Percentiles rank a stretch among this genome's conserved stretches.
Conservation (phyloP, 1,139 yeast genomes). For the Suhomyces anneliseae region DNA sequence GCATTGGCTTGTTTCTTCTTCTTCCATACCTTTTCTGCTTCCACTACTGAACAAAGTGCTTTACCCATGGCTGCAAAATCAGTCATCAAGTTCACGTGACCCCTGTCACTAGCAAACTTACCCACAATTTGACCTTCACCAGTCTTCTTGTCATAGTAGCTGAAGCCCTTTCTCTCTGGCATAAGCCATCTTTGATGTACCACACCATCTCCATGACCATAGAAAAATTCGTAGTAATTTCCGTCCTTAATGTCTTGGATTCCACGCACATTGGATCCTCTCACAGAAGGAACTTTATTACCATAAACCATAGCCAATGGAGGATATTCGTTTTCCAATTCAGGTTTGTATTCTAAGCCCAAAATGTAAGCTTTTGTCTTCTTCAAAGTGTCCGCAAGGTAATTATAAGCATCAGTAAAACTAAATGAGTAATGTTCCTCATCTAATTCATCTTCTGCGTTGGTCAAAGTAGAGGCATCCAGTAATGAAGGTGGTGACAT, state of each 20-base stretch:
- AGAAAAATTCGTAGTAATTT: constrained; percentile 69
- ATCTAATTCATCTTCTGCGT: constrained; percentile 8
- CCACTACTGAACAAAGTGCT: constrained; percentile 61
- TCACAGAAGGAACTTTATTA: constrained; percentile 76
- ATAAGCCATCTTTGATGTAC: constrained; percentile 79
- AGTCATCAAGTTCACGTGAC: constrained; percentile 78
- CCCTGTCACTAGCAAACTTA: constrained; percentile 61
- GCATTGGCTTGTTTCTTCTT: constrained; percentile 1
- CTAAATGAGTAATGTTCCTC: constrained; percentile 27
- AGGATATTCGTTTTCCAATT: constrained; percentile 56
- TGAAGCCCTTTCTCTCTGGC: constrained; percentile 73
- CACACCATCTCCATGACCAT: constrained; percentile 94
- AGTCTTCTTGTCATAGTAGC: constrained; percentile 31
- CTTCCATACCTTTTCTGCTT: constrained; percentile 51
- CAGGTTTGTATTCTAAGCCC: constrained; percentile 56
- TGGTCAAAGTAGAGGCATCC: not conserved
- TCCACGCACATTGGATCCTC: constrained; percentile 68
- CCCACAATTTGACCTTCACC: constrained; percentile 58
- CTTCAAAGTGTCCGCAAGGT: constrained; percentile 60
- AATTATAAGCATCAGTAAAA: constrained; percentile 63
- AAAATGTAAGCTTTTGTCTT: constrained; percentile 59
- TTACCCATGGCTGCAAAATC: constrained; percentile 71
- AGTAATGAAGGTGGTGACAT: constrained; percentile 2
- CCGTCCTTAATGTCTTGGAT: constrained; percentile 68
- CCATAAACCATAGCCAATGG: constrained; percentile 84